phyloP scores from a whole-genome alignment of 441 rosid genomes.

The Euphorbia neoarborescens region DNA sequence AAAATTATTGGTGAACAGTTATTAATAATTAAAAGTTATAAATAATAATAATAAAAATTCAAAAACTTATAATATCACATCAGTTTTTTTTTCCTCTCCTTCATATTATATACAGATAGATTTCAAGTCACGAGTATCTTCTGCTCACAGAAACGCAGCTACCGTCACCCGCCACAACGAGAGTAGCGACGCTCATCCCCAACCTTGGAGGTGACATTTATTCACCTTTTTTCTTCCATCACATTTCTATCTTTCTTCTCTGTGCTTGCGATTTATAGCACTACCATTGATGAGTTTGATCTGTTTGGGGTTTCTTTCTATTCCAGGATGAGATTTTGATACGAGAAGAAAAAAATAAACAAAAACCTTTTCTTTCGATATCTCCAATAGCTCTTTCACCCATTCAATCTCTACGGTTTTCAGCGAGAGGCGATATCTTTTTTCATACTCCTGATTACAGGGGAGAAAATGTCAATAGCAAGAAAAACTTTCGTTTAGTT shows the following conservation, averaged over 20 bases:
- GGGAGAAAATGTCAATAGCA: slow-evolving; percentile 23
- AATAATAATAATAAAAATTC: no score
- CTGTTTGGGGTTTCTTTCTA: background rate
- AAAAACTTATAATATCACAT: no score
- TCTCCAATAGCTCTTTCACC: slow-evolving; percentile 30
- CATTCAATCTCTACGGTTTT: slow-evolving; percentile 19
- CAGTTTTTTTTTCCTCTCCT: no score
- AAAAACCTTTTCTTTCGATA: background rate
- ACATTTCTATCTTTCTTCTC: background rate
- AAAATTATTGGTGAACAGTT: no score
- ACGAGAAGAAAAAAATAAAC: background rate
- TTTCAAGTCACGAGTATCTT: no score
- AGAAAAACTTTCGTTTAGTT: slow-evolving; percentile 22
- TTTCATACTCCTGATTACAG: slow-evolving; percentile 14
- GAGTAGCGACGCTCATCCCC: no score
- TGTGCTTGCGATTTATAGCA: background rate
- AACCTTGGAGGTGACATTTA: background rate
- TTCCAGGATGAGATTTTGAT: slow-evolving; percentile 3
- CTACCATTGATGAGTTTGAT: slow-evolving; percentile 2
- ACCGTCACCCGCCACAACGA: background rate
- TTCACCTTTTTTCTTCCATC: background rate
- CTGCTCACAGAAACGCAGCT: no score
- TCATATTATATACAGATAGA: no score
- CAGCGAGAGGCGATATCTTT: slow-evolving; percentile 15
- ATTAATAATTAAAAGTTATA: no score